A percentile compares a stretch with the other conserved stretches of the same genome.
phyloP scores from a whole-genome alignment of 805 yeast genomes.

The Ogataea saltuana region DNA sequence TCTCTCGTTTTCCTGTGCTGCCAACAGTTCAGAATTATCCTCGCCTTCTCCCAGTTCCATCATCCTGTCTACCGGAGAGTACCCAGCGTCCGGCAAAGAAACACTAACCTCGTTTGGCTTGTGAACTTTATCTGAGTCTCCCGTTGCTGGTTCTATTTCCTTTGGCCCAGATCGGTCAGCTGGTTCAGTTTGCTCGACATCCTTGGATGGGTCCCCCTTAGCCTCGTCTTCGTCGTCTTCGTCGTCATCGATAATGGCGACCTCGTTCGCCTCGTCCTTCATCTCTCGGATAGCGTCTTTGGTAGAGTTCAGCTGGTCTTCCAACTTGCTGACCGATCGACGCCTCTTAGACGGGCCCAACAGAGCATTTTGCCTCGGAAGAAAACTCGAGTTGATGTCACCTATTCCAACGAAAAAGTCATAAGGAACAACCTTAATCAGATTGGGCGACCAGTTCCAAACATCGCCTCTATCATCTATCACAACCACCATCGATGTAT shows the following conservation, averaged over 20 bases:
- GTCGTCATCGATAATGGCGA: conserved; percentile 18
- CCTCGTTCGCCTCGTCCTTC: conserved; percentile 11
- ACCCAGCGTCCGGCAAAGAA: conserved; percentile 26
- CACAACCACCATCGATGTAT: conserved; percentile 92
- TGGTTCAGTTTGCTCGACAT: too few relatives aligned
- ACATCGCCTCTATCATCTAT: conserved; percentile 98
- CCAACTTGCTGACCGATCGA: conserved; percentile 56
- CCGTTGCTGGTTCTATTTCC: too few relatives aligned
- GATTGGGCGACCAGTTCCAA: conserved; percentile 95
- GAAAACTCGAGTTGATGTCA: conserved; percentile 88
- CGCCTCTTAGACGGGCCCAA: conserved; percentile 65
- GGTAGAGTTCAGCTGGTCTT: conserved; percentile 41
- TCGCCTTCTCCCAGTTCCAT: conserved; percentile 52
- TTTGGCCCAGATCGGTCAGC: too few relatives aligned
- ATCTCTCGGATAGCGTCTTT: conserved; percentile 14
- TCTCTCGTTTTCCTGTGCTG: conserved; percentile 61
- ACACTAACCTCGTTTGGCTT: conserved; percentile 25
- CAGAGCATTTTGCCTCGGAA: conserved; percentile 71
- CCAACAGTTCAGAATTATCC: conserved; percentile 47
- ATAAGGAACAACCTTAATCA: conserved; percentile 91
- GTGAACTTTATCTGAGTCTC: too few relatives aligned
- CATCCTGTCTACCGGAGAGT: conserved; percentile 51
- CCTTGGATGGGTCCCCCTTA: background rate
- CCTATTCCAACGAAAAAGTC: conserved; percentile 97
- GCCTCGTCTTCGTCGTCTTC: background rate